Evolutionary conservation across 306 rosid species (phyloP).

Genomic region (Prosopis cineraria): DNA sequence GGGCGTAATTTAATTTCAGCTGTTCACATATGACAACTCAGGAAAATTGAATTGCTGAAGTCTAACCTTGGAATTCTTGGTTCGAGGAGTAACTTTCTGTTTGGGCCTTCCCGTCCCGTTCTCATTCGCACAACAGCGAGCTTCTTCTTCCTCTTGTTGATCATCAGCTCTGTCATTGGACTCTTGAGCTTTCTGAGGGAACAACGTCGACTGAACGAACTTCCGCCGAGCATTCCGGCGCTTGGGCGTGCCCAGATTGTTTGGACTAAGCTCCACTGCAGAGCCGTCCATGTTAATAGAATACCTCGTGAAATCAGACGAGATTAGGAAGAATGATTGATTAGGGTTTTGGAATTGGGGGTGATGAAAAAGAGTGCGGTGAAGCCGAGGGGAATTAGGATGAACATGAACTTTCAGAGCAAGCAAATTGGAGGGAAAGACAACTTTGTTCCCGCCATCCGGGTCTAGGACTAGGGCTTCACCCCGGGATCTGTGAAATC

Average conservation of each 20-base stretch:
- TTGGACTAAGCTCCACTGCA: slow-evolving; percentile 17
- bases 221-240: slow-evolving; percentile 46
- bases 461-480: neutral
- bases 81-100: slow-evolving; percentile 47
- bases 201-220: slow-evolving; percentile 61
- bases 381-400: neutral
- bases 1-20: neutral
- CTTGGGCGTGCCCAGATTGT: slow-evolving; percentile 20
- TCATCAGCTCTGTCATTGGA: slow-evolving; percentile 32
- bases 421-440: slow-evolving; percentile 3
- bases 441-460: slow-evolving; percentile 14
- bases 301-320: neutral
- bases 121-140: slow-evolving; percentile 38
- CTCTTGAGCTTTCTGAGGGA: slow-evolving; percentile 48
- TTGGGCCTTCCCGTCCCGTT: slow-evolving; percentile 47
- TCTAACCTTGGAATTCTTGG: slow-evolving; percentile 52
- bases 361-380: neutral
- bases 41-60: neutral
- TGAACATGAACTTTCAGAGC: neutral
- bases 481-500: neutral
- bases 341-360: slow-evolving; percentile 24
- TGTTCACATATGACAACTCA: neutral
- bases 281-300: slow-evolving; percentile 26
- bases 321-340: neutral
- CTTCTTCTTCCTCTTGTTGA: slow-evolving; percentile 32